phyloP scores from a whole-genome alignment of 1,139 yeast species.

The Blastobotrys arbuscula region DNA sequence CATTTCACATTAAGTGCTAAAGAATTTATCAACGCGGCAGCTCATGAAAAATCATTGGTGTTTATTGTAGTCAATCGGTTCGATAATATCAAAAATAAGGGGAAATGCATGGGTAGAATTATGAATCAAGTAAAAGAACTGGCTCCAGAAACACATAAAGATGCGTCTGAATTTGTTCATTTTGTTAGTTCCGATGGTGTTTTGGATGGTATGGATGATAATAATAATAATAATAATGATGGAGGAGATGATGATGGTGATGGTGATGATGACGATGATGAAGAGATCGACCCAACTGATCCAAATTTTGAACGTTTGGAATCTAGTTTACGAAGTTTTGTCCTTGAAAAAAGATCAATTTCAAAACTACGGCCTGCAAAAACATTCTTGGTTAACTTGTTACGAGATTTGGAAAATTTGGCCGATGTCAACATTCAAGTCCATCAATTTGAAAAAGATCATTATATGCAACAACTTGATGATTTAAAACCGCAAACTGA shows the following conservation, averaged over 20 bases:
- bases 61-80: conserved; percentile 93
- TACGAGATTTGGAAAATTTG: conserved; percentile 57
- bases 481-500: conserved; percentile 52
- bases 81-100: conserved; percentile 75
- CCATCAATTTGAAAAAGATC: conserved; percentile 41
- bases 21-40: conserved; percentile 87
- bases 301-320: conserved; percentile 67
- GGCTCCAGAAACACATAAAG: conserved; percentile 88
- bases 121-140: conserved; percentile 80
- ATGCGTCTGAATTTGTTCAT: conserved; percentile 86
- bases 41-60: conserved; percentile 84
- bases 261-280: conserved; percentile 35
- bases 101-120: conserved; percentile 68
- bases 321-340: conserved; percentile 76
- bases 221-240: conserved; percentile 27
- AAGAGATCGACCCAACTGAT: conserved; percentile 28
- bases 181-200: conserved; percentile 65
- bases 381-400: conserved; percentile 65
- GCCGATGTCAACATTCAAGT: conserved; percentile 56
- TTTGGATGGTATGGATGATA: conserved; percentile 26
- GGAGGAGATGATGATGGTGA: conserved; percentile 40
- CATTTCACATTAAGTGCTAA: conserved; percentile 92
- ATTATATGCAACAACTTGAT: conserved; percentile 41
- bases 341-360: conserved; percentile 79
- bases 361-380: conserved; percentile 93